These are phyloP conservation scores for Coriolopsis trogii DNA, from an alignment of 1,284 basidiomycete species.

Conservation along the genomic window DNA sequence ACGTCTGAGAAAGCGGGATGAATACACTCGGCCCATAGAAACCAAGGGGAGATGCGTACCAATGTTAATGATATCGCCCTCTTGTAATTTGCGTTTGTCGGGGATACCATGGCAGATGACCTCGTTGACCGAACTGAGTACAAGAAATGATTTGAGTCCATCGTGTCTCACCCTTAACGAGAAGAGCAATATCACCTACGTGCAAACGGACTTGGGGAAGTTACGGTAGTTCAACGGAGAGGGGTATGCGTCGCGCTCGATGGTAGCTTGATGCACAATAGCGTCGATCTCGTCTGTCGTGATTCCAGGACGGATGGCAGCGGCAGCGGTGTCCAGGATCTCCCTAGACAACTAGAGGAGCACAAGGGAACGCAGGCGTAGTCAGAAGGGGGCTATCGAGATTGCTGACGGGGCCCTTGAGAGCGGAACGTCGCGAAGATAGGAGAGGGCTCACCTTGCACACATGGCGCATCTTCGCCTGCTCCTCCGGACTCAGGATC, in stretches of 20 bases:
- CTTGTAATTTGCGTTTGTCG: conserved; percentile 81
- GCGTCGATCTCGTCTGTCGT: conserved; percentile 96
- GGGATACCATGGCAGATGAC: conserved; percentile 98
- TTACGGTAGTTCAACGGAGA: conserved; percentile 92
- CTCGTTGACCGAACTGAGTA: conserved; percentile 85
- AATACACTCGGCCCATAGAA: conserved; percentile 12
- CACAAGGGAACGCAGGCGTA: conserved; percentile 14
- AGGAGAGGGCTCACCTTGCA: conserved; percentile 61
- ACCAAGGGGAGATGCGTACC: conserved; percentile 47
- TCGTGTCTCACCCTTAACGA: too few relatives aligned
- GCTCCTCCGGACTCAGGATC: conserved; percentile 67
- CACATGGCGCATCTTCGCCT: conserved; percentile 78
- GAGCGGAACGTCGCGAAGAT: conserved; percentile 22
- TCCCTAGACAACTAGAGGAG: conserved; percentile 78
- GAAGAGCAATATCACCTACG: conserved; percentile 52
- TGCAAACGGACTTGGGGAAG: conserved; percentile 97
- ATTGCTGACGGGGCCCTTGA: conserved; percentile 21
- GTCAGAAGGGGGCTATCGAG: conserved; percentile 22
- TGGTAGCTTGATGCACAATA: conserved; percentile 92
- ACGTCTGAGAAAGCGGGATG: conserved; percentile 47
- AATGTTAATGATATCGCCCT: conserved; percentile 94
- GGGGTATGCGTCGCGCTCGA: conserved; percentile 93
- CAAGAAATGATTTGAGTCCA: conserved; percentile 6
- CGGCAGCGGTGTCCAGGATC: conserved; percentile 89
- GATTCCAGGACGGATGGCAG: conserved; percentile 85